Base-by-base conservation (phyloP, 2,329 filamentous ascomycete genomes). In the Aspergillus cejpii region DNA sequence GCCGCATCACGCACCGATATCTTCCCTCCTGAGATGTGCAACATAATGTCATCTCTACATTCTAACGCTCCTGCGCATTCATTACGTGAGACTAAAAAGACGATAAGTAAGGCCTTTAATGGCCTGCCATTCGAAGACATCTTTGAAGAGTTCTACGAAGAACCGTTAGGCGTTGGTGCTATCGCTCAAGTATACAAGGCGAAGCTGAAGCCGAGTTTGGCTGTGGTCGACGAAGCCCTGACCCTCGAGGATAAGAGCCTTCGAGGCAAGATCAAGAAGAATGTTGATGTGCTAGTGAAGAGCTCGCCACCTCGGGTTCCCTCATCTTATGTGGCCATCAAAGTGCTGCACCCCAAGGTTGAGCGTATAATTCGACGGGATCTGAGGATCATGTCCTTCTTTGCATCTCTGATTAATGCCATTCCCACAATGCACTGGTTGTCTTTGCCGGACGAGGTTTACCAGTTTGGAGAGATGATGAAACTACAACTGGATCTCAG, bases 381-480 rank as follows among this genome's bases (percentile, higher is more conserved):
- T 66, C 71, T 98, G 44, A 81, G 82, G 27, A 98, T 98, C 58
- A 98, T 98, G 92, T 76, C 74, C 6, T 88, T 94, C 69, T 96
- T 98, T 60, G 92, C 92, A 12, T 76, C 80, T 0, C 60, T 85
- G 5, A 82, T 98, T 55, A 94, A 97, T 66, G 71, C 78, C 1
- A 84, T 98, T 24, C 92, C 92, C 0, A 95, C 90, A 0, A 92
- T 98, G 61, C 88, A 97, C 67, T 98, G 92, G 92, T 76, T 98
- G 5, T 96, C 91, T 0, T 80, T 98, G 6, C 92, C 92, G 0
- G 91, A 96, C 55, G 92, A 98, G 64, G 92, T 97, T 2, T 70
- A 76, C 11, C 89, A 97, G 60, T 98, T 98, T 61, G 91, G 90
- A 19, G 86, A 94, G 62, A 98, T 98, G 92, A 98, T 98, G 92